Evolutionary conservation across 306 rosid genomes (phyloP), one percentile per base, ranked within the genome.

Genomic region (Ammopiptanthus mongolicus): DNA sequence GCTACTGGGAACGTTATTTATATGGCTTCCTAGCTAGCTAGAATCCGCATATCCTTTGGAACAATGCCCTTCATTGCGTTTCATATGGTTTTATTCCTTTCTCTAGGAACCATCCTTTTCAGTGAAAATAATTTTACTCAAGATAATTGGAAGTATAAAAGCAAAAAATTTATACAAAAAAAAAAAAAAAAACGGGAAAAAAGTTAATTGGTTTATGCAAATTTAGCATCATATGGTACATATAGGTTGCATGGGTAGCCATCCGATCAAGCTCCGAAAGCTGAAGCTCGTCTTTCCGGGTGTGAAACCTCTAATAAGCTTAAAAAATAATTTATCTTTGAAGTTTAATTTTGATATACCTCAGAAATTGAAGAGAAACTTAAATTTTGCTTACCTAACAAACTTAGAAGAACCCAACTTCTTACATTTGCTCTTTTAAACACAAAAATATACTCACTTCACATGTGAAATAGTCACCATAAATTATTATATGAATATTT

Each of bases 1-100:
- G 51, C 6, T 22, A 4, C 25, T 17, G 1, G 5, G 5, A n/a
- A 25, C 19, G 18, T 44, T 73, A 83, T 77, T 77, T 82, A 25
- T 25, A 82, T 73, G 59, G 52, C 39, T 74, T 80, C 3, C 28
- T 25, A 25, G 28, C 28, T 25, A 25, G 68, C 50, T 51, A 42
- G 12, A 29, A 78, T 12, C 41, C 31, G 88, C 73, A 87, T 87
- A 87, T 87, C 84, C 87, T 34, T 25, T 65, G 39, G 88, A 62
- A 87, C 82, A 77, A 87, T 87, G 31, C 85, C 84, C 33, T 76
- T 61, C 42, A 37, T 37, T 63, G n/a, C 59, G 10, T 25, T 74
- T 69, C 81, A 18, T 52, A 19, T 63, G 39, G 28, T 80, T 75
- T 80, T 71, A 83, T 84, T 66, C 87, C 78, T 70, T 65, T 74